phyloP scores from a whole-genome alignment of 768 basidiomycete species.

The Lactarius akahatsu region DNA sequence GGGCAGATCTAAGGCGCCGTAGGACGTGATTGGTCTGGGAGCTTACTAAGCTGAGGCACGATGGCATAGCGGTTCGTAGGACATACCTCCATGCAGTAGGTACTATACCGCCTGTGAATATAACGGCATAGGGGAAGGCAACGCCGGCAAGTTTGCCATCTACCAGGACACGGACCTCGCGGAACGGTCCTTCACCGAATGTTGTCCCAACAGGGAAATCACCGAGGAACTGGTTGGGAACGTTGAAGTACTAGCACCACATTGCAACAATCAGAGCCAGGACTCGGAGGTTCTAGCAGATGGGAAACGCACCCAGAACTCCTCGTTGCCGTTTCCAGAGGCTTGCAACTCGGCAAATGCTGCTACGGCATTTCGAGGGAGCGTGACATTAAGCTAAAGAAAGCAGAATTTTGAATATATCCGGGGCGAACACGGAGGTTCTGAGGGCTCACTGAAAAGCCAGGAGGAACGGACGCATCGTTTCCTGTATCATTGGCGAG shows the following conservation, averaged over 20 bases:
- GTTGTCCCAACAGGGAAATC: slow-evolving; percentile 53
- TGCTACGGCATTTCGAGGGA: slow-evolving; percentile 67
- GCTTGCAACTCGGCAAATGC: slow-evolving; percentile 72
- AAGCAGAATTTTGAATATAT: background rate
- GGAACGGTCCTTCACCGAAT: slow-evolving; percentile 54
- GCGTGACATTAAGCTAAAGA: slow-evolving; percentile 58
- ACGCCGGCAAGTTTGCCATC: slow-evolving; percentile 56
- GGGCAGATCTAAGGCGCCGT: background rate
- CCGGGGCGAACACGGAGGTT: background rate
- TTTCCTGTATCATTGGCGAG: slow-evolving; percentile 58
- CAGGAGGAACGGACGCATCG: slow-evolving; percentile 73
- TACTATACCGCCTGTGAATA: slow-evolving; percentile 37
- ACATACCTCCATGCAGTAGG: slow-evolving; percentile 67
- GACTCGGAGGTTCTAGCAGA: background rate
- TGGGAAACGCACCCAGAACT: slow-evolving; percentile 65
- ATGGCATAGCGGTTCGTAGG: background rate
- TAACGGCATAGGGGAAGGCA: slow-evolving; percentile 51
- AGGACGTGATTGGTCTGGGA: slow-evolving; percentile 55
- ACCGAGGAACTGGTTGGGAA: slow-evolving; percentile 55
- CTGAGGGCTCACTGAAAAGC: slow-evolving; percentile 53
- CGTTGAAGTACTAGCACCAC: slow-evolving; percentile 59
- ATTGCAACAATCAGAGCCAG: background rate
- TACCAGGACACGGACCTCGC: slow-evolving; percentile 60
- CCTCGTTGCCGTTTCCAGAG: slow-evolving; percentile 62
- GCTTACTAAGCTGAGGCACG: background rate